phyloP scores from a whole-genome alignment of 257 asterid genomes.

The Leonotis leonurus region DNA sequence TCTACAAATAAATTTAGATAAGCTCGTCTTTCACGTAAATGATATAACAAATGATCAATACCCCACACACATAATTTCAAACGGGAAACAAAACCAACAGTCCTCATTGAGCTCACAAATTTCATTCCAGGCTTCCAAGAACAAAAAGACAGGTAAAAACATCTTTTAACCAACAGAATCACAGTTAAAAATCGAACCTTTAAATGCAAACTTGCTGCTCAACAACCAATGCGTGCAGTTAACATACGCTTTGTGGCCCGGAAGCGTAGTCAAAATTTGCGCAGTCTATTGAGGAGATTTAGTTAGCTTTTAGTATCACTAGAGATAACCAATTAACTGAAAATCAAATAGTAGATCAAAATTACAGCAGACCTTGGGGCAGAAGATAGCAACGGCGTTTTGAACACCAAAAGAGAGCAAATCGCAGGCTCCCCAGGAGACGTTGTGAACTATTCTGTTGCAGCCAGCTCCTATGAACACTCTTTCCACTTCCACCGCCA shows the following conservation, averaged over 20 bases:
- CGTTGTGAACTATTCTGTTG: slow-evolving; percentile 84
- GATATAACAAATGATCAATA: no score
- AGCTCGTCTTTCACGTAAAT: not conserved
- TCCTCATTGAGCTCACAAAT: not conserved
- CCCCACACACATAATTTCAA: no score
- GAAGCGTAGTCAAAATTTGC: slow-evolving; percentile 80
- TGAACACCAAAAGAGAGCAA: slow-evolving; percentile 88
- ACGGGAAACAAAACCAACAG: no score
- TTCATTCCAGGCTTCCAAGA: not conserved
- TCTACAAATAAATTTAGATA: not conserved
- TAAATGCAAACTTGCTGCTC: slow-evolving; percentile 67
- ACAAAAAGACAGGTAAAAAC: not conserved
- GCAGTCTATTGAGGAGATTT: slow-evolving; percentile 45
- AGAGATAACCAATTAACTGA: not conserved
- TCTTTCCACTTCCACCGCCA: slow-evolving; percentile 44
- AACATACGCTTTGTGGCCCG: slow-evolving; percentile 83
- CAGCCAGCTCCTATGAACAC: slow-evolving; percentile 84
- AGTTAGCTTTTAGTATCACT: not conserved
- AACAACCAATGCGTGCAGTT: slow-evolving; percentile 95
- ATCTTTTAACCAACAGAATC: slow-evolving; percentile 11
- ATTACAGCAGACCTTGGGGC: slow-evolving; percentile 55
- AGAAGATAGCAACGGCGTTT: slow-evolving; percentile 84
- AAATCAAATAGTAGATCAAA: not conserved
- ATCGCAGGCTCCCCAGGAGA: slow-evolving; percentile 86
- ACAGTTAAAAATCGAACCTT: no score